A percentile compares a stretch with the other conserved stretches of the same genome.
Evolutionary conservation across 345 rosid genomes (phyloP).

Genomic region (Citrus reticulata): DNA sequence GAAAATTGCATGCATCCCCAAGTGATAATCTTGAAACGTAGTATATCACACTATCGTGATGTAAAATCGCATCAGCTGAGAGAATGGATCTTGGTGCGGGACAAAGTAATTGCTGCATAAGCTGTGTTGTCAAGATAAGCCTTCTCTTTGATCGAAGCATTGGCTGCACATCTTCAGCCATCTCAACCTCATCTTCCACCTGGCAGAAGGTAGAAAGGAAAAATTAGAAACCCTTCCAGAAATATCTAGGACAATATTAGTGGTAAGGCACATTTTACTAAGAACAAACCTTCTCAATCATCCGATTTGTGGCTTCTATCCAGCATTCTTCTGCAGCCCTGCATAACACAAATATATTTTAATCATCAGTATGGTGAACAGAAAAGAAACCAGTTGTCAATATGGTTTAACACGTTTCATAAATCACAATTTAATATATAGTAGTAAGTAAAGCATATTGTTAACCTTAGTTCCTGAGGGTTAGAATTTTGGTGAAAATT

Average conservation of each 20-base stretch:
- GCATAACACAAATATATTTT: slow-evolving; percentile 24
- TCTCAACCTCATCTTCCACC: slow-evolving; percentile 44
- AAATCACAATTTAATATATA: background rate
- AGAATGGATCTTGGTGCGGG: slow-evolving; percentile 49
- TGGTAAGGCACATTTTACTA: background rate
- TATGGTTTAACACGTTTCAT: background rate
- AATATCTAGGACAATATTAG: background rate
- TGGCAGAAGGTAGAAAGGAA: slow-evolving; percentile 19
- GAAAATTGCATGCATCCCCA: slow-evolving; percentile 54
- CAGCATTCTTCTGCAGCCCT: slow-evolving; percentile 56
- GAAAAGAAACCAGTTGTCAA: background rate
- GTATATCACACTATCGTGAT: slow-evolving; percentile 39
- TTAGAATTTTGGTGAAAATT: background rate
- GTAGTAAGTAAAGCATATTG: background rate
- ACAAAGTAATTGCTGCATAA: slow-evolving; percentile 57
- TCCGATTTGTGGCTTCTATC: slow-evolving; percentile 54
- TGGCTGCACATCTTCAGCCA: slow-evolving; percentile 34
- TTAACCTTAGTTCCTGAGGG: background rate
- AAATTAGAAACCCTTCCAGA: background rate
- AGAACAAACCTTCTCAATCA: slow-evolving; percentile 60
- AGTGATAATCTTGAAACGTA: slow-evolving; percentile 44
- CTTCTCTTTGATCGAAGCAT: slow-evolving; percentile 56
- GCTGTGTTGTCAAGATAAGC: slow-evolving; percentile 56
- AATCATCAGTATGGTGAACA: background rate
- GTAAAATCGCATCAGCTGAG: slow-evolving; percentile 37